Percentiles rank a stretch among this genome's conserved stretches.
Evolutionary conservation across 352 stramenopile species (phyloP).

Genomic region (Phytopythium sindhum): DNA sequence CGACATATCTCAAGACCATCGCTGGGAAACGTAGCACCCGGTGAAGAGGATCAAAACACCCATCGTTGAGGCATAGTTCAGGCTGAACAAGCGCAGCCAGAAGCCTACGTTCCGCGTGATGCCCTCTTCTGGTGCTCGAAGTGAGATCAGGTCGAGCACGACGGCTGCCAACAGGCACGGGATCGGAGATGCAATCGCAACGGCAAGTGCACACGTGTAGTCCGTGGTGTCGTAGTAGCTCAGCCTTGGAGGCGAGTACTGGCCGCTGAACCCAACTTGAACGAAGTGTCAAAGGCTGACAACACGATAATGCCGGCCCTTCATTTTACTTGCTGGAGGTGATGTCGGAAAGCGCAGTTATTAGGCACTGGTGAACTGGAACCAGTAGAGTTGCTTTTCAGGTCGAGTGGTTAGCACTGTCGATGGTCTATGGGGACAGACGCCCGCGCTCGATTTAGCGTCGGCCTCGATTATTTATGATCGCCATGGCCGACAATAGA

Average conservation of each 20-base stretch:
- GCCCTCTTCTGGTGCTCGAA: constrained; percentile 12
- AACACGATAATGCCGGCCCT: neutral
- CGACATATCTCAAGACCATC: neutral
- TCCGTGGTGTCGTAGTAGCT: constrained; percentile 6
- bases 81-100: constrained; percentile 12
- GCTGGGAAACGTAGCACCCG: constrained; percentile 10
- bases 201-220: neutral
- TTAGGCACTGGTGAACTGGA: no score
- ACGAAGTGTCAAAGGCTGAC: neutral
- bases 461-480: no score
- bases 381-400: no score
- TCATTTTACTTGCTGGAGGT: neutral
- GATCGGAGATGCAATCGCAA: constrained; percentile 9
- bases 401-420: no score
- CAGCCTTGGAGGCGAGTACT: constrained; percentile 9
- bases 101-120: constrained; percentile 13
- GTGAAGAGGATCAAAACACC: constrained; percentile 11
- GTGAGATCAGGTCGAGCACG: constrained; percentile 12
- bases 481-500: no score
- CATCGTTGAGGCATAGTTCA: constrained; percentile 7
- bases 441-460: no score
- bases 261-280: constrained; percentile 16
- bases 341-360: no score
- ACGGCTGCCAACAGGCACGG: constrained; percentile 12
- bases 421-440: no score